Evolutionary conservation across 2,329 filamentous ascomycete species (phyloP), one percentile per base, ranked within the genome.

Genomic region (Cercospora citrullina): DNA sequence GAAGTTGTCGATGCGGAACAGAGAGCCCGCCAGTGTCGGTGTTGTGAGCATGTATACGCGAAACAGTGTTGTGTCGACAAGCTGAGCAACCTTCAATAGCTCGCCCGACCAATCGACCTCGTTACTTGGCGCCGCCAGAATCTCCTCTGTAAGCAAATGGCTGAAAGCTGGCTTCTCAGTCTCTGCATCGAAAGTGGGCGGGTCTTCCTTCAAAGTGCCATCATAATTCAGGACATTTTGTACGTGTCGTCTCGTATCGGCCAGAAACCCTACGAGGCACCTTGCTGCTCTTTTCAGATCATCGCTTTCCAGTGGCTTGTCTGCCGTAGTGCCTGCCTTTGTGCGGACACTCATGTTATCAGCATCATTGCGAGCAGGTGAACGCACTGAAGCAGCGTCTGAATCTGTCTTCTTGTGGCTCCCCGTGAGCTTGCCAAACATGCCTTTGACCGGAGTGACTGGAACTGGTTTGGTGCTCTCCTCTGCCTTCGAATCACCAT

Each of bases 1-100:
- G 77, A 97, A 98, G 78, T 99, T 99, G 76, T 94, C 90, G 62
- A 98, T 92, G 26, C 95, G 93, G 82, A 99, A 98, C 0, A 99
- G 86, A 0, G 94, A 92, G 1, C 92, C 91, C 3, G 93, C 93
- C 10, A 99, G 84, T 5, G 90, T 89, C 4, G 95, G 94, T 7
- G 89, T 90, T 4, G 91, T 93, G 75, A 94, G 93, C 94, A 99
- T 98, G 79, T 97, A 96, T 0, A 93, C 91, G 16, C 94, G 89
- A 83, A 99, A 98, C 0, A 99, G 85, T 0, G 94, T 94, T 0
- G 95, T 99, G 77, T 99, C 95, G 6, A 98, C 93, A 2, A 97
- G 82, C 60, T 87, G 90, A 39, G 95, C 96, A 1, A 91, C 93
- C 42, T 89, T 86, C 12, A 89, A 86, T 2, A 98, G 84, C 71